Evolutionary conservation across 2,329 filamentous ascomycete genomes (phyloP), one percentile per base, ranked within the genome.

Genomic region (Bipolaris zeicola): DNA sequence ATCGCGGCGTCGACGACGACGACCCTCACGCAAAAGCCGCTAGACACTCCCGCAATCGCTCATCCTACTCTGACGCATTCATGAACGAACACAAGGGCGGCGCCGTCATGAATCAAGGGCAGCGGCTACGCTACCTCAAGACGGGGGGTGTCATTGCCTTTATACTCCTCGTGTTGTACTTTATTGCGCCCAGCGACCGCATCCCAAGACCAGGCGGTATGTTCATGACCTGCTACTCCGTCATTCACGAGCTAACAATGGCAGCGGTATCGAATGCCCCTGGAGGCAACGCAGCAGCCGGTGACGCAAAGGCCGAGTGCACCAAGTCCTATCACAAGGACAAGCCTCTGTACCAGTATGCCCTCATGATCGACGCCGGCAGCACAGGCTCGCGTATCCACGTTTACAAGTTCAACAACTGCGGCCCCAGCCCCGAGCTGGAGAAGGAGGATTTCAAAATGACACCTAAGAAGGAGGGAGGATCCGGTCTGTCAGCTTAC

Each of bases 391-490:
- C 95, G 58, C 90, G 95, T 68, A 97, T 99, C 74, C 96, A 99
- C 81, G 92, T 98, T 57, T 99, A 97, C 84, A 91, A 92, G 75
- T 99, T 98, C 86, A 98, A 98, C 83, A 98, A 98, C 81, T 99
- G 94, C 80, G 95, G 93, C 11, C 80, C 91, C 6, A 93, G 93
- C n/a, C 95, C 95, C 24, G 93, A 97, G 79, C 85, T 99, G 48
- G 95, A 99, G 79, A 82, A 87, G 72, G 95, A 99, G 75, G 85
- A 91, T 56, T 99, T 99, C 79, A 88, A 94, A 81, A 92, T 93
- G 89, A 98, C 93, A 10, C 87, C 91, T 74, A 94, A 92, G 84
- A 87, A 85, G 66, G 85, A 91, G 51, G 92, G 92, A 59, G 81
- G 95, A 80, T 87, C 85, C 20, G 88, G 88, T 20, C 81, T 99